These are phyloP conservation scores for Metrosideros polymorpha DNA, from an alignment of 441 rosid genomes.

Conservation along the genomic window DNA sequence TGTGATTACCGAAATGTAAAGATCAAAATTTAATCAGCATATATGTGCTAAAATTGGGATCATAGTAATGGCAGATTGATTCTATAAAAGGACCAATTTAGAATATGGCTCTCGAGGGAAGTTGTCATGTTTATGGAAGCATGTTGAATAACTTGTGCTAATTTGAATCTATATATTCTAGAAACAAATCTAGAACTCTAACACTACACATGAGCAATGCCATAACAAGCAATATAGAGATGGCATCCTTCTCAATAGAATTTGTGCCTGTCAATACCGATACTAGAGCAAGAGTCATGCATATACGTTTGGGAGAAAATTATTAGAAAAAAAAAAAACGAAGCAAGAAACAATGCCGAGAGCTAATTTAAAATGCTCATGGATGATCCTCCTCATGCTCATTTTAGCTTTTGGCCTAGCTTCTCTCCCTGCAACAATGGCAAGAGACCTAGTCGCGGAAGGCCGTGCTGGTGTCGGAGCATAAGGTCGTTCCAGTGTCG, in stretches of 20 bases:
- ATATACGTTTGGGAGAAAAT: background rate
- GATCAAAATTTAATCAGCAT: no score
- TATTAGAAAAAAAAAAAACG: background rate
- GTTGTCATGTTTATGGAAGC: no score
- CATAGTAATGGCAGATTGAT: no score
- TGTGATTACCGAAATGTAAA: no score
- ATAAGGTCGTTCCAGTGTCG: fast-evolving
- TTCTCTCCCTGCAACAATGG: background rate
- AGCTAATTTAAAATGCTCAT: background rate
- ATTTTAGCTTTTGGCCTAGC: background rate
- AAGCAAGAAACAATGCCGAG: background rate
- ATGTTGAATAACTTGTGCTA: no score
- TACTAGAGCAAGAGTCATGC: background rate
- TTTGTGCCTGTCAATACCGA: background rate
- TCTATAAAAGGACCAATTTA: no score
- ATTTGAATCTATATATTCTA: no score
- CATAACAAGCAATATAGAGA: no score
- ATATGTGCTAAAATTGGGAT: no score
- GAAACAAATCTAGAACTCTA: no score
- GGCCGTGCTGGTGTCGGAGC: background rate
- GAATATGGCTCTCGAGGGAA: no score
- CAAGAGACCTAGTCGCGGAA: background rate
- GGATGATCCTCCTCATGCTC: background rate
- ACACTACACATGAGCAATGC: no score
- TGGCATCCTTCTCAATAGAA: background rate